Percentiles rank a stretch among this genome's conserved stretches.
phyloP scores from a whole-genome alignment of 139 green algal species.

The Volvox reticuliferus region DNA sequence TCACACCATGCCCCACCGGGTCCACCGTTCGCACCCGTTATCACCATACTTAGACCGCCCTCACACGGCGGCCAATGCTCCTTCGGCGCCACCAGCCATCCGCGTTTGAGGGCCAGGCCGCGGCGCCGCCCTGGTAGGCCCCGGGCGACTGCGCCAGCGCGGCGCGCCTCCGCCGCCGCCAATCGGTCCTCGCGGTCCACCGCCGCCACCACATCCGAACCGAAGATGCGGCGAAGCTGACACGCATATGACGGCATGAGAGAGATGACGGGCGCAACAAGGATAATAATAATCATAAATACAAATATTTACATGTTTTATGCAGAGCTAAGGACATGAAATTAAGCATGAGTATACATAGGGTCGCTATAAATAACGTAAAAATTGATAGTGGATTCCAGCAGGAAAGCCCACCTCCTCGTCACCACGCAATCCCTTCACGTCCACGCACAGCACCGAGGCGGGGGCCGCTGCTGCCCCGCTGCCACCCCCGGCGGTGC shows the following conservation, averaged over 20 bases:
- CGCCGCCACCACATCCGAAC: conserved; percentile 70
- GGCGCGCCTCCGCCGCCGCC: conserved; percentile 39
- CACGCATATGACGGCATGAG: no score
- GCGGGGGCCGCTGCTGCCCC: not conserved
- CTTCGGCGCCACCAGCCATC: conserved; percentile 72
- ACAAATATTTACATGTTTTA: no score
- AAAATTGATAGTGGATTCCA: no score
- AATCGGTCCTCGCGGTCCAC: conserved; percentile 67
- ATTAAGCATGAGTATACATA: no score
- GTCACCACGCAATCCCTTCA: conserved; percentile 69
- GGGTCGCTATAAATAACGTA: no score
- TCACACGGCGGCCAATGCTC: conserved; percentile 76
- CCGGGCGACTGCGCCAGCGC: not conserved
- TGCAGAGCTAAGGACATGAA: no score
- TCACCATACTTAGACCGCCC: conserved; percentile 65
- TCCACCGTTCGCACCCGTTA: conserved; percentile 18
- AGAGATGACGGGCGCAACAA: no score
- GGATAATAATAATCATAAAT: no score
- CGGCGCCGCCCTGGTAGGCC: conserved; percentile 55
- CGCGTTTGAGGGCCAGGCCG: conserved; percentile 59
- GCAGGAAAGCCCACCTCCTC: conserved; percentile 63
- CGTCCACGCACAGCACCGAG: conserved; percentile 77
- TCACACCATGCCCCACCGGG: not conserved
- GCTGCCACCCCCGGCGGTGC: not conserved
- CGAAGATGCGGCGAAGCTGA: conserved; percentile 88